These are phyloP conservation scores for Epichloe brachyelytri DNA, from an alignment of 2,329 filamentous ascomycete species.

Conservation along the genomic window DNA sequence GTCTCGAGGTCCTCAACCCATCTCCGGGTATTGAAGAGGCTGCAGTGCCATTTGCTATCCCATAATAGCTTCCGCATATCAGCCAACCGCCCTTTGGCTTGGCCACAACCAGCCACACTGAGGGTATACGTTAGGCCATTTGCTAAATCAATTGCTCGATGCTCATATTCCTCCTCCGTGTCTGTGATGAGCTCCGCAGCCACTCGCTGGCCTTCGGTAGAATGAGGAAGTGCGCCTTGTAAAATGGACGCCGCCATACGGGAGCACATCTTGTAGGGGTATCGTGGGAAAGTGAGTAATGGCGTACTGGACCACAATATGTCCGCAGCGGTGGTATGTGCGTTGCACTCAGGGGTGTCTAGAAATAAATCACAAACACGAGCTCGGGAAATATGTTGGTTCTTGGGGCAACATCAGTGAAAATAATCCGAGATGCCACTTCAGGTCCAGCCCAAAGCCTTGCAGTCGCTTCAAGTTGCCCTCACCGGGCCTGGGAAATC, in stretches of 20 bases:
- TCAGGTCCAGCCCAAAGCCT: slow-evolving; percentile 70
- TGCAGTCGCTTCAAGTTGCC: slow-evolving; percentile 69
- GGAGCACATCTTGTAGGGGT: slow-evolving; percentile 97
- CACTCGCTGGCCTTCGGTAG: slow-evolving; percentile 50
- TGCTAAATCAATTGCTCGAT: slow-evolving; percentile 57
- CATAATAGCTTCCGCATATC: slow-evolving; percentile 74
- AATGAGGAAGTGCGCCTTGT: slow-evolving; percentile 71
- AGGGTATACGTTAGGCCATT: slow-evolving; percentile 46
- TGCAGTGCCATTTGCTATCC: slow-evolving; percentile 71
- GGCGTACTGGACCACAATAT: slow-evolving; percentile 95
- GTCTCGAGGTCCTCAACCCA: slow-evolving; percentile 86
- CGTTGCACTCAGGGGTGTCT: slow-evolving; percentile 96
- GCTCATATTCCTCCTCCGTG: slow-evolving; percentile 76
- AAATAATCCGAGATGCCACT: slow-evolving; percentile 77
- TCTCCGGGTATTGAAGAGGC: slow-evolving; percentile 77
- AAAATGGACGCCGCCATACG: slow-evolving; percentile 95
- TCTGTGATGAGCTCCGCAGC: slow-evolving; percentile 64
- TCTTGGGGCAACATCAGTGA: slow-evolving; percentile 94
- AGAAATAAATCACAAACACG: slow-evolving; percentile 89
- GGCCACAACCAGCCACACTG: slow-evolving; percentile 30
- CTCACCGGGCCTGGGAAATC: slow-evolving; percentile 90
- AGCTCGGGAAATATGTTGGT: slow-evolving; percentile 83
- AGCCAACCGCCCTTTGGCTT: slow-evolving; percentile 55
- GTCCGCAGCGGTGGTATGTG: slow-evolving; percentile 93
- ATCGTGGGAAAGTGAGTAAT: slow-evolving; percentile 76